Percentiles rank a stretch among this genome's conserved stretches.
These are phyloP conservation scores for Globisporangium okanoganense DNA, from an alignment of 352 stramenopile genomes.

Conservation along the genomic window DNA sequence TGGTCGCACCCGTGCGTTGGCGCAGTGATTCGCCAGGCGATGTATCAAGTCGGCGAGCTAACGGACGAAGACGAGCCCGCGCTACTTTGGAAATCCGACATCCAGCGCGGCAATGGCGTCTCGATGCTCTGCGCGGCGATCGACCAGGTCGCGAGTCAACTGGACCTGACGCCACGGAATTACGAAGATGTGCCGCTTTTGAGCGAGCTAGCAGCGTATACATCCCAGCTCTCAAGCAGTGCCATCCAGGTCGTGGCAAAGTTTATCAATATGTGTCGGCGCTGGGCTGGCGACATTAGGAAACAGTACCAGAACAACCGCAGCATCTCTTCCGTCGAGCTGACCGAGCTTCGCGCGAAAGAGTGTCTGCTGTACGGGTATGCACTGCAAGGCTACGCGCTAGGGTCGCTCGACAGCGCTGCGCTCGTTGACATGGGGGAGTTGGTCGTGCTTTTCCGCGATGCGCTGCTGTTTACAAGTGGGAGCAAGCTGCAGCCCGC, in stretches of 20 bases:
- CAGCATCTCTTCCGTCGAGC: conserved; percentile 5
- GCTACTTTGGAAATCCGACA: conserved; percentile 37
- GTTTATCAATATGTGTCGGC: neutral
- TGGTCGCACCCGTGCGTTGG: conserved; percentile 38
- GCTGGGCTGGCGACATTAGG: neutral
- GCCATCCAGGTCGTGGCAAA: neutral
- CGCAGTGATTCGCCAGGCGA: conserved; percentile 34
- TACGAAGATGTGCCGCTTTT: conserved; percentile 3
- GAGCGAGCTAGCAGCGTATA: conserved; percentile 1
- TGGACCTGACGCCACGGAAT: neutral
- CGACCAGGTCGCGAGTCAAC: neutral
- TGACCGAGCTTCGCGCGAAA: conserved; percentile 23
- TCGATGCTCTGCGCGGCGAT: conserved; percentile 17
- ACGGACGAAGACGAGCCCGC: conserved; percentile 23
- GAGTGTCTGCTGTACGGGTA: conserved; percentile 44
- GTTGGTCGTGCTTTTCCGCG: conserved; percentile 44
- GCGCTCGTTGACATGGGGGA: conserved; percentile 32
- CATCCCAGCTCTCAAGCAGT: neutral
- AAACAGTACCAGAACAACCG: conserved; percentile 2
- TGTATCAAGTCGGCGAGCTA: conserved; percentile 48
- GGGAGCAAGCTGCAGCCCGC: neutral
- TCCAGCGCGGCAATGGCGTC: conserved; percentile 14
- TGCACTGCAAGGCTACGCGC: conserved; percentile 30
- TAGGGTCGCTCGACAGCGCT: conserved; percentile 1
- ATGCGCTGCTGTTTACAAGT: conserved; percentile 12